Conservation (phyloP, 768 basidiomycete genomes). For the Mycena haematopus region DNA sequence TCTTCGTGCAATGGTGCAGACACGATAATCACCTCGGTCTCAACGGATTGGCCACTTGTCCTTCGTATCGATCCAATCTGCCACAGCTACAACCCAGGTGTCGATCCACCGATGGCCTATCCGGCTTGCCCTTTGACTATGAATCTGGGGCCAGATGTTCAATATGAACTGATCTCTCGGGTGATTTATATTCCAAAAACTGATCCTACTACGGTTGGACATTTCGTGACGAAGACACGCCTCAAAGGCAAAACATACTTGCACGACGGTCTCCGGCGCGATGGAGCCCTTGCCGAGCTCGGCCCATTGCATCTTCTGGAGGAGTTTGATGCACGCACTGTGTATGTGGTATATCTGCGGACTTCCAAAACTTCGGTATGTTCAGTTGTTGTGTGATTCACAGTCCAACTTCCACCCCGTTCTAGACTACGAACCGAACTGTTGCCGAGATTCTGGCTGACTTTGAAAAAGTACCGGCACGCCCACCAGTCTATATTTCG, state of each 20-base stretch:
- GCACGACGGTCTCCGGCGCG: constrained; percentile 1
- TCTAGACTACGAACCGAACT: constrained; percentile 1
- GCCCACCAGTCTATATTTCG: neutral
- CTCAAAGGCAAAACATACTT: neutral
- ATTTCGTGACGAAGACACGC: constrained; percentile 5
- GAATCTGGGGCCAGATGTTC: neutral
- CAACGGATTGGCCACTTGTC: constrained; percentile 9
- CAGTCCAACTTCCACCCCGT: too few species aligned
- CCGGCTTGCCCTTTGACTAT: neutral
- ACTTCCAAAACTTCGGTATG: constrained; percentile 3
- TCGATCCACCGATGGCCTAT: neutral
- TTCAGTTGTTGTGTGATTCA: too few species aligned
- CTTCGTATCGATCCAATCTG: constrained; percentile 3
- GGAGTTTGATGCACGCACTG: neutral
- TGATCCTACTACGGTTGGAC: neutral
- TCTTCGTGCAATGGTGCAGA: neutral
- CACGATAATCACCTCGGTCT: neutral
- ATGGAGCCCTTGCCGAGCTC: neutral
- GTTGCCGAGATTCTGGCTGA: neutral
- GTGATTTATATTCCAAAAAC: neutral
- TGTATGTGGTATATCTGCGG: constrained; percentile 11
- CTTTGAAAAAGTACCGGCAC: neutral
- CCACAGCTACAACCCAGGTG: neutral
- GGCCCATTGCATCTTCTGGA: constrained; percentile 9
- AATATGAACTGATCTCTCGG: constrained; percentile 6